Evolutionary conservation across 1,284 basidiomycete species (phyloP).

Genomic region (Lentinula novae-zelandiae): DNA sequence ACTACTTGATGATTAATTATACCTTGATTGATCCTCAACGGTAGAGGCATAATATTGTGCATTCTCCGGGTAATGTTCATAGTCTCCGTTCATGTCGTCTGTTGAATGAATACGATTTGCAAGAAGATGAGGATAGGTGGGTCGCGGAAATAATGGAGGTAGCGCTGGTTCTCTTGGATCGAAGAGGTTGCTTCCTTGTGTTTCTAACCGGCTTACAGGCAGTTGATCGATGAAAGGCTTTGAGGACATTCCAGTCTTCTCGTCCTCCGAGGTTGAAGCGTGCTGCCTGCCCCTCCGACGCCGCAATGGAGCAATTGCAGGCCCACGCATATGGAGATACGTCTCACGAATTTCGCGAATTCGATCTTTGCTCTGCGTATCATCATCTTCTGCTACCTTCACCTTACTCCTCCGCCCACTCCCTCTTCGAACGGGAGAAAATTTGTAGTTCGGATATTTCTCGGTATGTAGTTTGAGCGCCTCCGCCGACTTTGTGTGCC

Average conservation of each 20-base stretch:
- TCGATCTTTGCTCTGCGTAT: not conserved
- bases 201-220: too few species aligned
- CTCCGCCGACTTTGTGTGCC: conserved; percentile 39
- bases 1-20: not conserved
- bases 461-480: conserved; percentile 32
- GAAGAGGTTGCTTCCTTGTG: not conserved
- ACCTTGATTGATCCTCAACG: not conserved
- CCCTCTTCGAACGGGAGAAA: conserved; percentile 36
- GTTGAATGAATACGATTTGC: not conserved
- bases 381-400: not conserved
- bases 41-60: not conserved
- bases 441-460: conserved; percentile 43
- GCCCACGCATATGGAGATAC: conserved; percentile 10
- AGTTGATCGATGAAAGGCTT: not conserved
- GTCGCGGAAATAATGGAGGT: conserved; percentile 23
- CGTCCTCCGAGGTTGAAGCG: not conserved
- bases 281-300: not conserved
- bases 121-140: conserved; percentile 20
- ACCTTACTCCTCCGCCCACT: not conserved
- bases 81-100: not conserved
- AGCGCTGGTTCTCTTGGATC: conserved; percentile 12
- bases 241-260: not conserved
- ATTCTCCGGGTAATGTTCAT: not conserved
- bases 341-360: conserved; percentile 12
- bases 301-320: conserved; percentile 6